Evolutionary conservation across 129 eudicot genomes (phyloP).

Genomic region (carrot (Daucus carota)): DH1_v3.0 NC_030387.2:32992501-32993000

Average conservation of each 20-base stretch:
- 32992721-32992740: slow-evolving; percentile 24
- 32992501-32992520: slow-evolving; percentile 15
- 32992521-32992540: slow-evolving; percentile 31
- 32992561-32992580: slow-evolving; percentile 28
- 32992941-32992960: neutral
- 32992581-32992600: slow-evolving; percentile 19
- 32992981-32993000: no score
- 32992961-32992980: no score
- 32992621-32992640: slow-evolving; percentile 53
- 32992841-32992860: slow-evolving; percentile 29
- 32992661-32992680: slow-evolving; percentile 16
- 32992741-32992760: slow-evolving; percentile 26
- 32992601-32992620: slow-evolving; percentile 32
- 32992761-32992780: slow-evolving; percentile 42
- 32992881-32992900: neutral
- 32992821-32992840: slow-evolving; percentile 43
- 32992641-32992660: slow-evolving; percentile 32
- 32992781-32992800: slow-evolving; percentile 28
- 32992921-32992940: neutral
- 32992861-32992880: slow-evolving; percentile 31
- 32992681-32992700: slow-evolving; percentile 13
- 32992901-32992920: neutral
- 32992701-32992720: slow-evolving; percentile 31
- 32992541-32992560: slow-evolving; percentile 23
- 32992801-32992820: slow-evolving; percentile 16